Evolutionary conservation across 495 filamentous ascomycete genomes (phyloP), one percentile per base, ranked within the genome.

Genomic region (Chlorociboria aeruginascens): DNA sequence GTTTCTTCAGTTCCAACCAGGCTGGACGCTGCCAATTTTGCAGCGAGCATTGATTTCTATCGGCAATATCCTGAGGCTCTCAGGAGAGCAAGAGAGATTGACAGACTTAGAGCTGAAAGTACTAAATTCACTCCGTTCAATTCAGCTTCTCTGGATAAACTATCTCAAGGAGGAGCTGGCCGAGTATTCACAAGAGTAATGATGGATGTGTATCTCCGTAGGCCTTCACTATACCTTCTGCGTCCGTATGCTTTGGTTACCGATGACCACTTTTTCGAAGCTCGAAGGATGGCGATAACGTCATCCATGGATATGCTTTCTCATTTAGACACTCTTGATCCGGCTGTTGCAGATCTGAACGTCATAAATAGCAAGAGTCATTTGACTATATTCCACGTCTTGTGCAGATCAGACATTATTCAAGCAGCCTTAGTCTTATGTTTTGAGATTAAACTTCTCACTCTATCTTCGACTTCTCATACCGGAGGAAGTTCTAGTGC

Each of bases 251-350:
- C 44, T 17, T 30, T 54, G 14, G 43, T 48, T 33, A 2, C 29
- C 2, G 29, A 28, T 0, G 32, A n/a, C 11, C 31, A 30, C 0
- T 54, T 43, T 29, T 45, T 40, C 2, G 50, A 58, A 38, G 51
- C 51, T 7, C 28, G 44, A 35, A 51, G 33, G 25, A 51, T 50
- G 11, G 51, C 50, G n/a, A 11, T 57, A 1, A 25, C 40, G 11
- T 33, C 36, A 8, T 43, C 48, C 11, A 20, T 58, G 13, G 48
- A 40, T 1, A 49, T 54, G 7, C 32, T 58, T 7, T 45, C 40
- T 6, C 45, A 54, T 44, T 38, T 54, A 3, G 55, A 58, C 20
- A 45, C 51, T 32, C 42, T 58, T 13, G 55, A 58, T 38, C 51
- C 55, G 1, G 31, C 48, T 1, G 41, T 52, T 17, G 51, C 48